Percentiles rank a stretch among this genome's conserved stretches.
Evolutionary conservation across 202 grass and related monocot genomes (phyloP).

Genomic region (Carex sylvatica): DNA sequence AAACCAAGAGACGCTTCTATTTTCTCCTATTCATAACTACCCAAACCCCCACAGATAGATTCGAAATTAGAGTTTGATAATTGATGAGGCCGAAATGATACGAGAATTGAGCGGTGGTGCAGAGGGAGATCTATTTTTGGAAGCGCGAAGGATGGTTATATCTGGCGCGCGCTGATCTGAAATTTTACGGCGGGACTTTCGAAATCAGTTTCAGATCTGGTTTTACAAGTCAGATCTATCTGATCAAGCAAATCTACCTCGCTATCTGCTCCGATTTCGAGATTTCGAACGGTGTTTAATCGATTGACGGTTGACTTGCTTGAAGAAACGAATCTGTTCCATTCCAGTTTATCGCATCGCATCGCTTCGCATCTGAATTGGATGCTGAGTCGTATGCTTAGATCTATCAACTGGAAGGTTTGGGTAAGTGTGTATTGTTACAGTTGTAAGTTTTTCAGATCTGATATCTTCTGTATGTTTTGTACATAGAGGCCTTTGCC

Average conservation of each 20-base stretch:
- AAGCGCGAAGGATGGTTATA: neutral
- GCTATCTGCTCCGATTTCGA: neutral
- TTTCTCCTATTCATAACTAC: neutral
- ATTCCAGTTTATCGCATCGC: neutral
- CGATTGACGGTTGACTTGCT: neutral
- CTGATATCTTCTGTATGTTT: neutral
- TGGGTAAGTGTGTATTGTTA: neutral
- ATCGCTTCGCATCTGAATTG: no score
- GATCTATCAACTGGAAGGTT: neutral
- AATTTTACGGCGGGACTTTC: neutral
- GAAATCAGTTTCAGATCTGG: neutral
- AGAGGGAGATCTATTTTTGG: constrained; percentile 8
- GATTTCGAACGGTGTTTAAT: neutral
- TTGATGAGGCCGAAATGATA: constrained; percentile 9
- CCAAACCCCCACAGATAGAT: neutral
- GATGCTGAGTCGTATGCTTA: neutral
- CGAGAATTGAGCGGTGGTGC: constrained; percentile 34
- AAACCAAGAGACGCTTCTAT: neutral
- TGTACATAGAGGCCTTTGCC: constrained; percentile 12
- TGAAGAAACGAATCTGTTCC: neutral
- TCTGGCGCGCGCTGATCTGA: neutral
- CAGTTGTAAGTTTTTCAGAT: neutral
- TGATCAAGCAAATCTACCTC: neutral
- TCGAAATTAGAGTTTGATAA: neutral
- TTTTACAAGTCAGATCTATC: neutral